phyloP scores from a whole-genome alignment of 139 green algal species.

The Mychonastes homosphaera region DNA sequence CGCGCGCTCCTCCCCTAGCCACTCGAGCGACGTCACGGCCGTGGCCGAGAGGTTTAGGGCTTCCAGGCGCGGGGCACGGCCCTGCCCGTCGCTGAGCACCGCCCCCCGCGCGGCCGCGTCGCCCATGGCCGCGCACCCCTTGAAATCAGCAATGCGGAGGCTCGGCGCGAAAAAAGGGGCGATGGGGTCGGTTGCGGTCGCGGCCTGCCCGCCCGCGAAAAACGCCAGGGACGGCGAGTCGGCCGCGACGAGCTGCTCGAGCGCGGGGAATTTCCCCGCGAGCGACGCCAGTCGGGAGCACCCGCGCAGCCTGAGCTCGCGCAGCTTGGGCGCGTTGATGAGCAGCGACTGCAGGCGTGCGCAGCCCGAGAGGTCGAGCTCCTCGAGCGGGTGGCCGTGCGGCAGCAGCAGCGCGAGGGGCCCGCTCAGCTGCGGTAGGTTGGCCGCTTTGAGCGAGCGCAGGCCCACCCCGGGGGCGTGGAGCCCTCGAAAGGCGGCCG shows the following conservation, averaged over 20 bases:
- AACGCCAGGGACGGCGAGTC: not conserved
- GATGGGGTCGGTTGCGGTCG: not conserved
- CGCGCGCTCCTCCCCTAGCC: not conserved
- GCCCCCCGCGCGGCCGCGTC: not conserved
- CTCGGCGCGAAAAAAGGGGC: not conserved
- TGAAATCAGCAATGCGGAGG: not conserved
- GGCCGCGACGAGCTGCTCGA: not conserved
- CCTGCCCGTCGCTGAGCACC: slow-evolving; percentile 12
- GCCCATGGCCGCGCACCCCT: not conserved
- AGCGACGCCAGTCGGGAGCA: too few relatives aligned
- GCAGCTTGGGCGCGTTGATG: not conserved
- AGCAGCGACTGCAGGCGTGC: too few relatives aligned
- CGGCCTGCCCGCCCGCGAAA: not conserved
- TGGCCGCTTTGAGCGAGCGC: not conserved
- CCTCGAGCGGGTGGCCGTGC: slow-evolving; percentile 3
- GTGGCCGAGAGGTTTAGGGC: slow-evolving; percentile 5
- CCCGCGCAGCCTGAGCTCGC: slow-evolving; percentile 1
- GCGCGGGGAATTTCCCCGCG: too few relatives aligned
- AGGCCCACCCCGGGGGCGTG: not conserved
- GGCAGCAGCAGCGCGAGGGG: slow-evolving; percentile 6
- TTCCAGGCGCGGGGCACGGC: slow-evolving; percentile 6
- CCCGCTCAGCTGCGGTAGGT: not conserved
- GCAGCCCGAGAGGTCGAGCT: slow-evolving; percentile 12
- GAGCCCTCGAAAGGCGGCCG: too few relatives aligned
- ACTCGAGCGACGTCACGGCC: not conserved